phyloP scores from a whole-genome alignment of 495 filamentous ascomycete genomes.

The Amphirosellinia nigrospora region DNA sequence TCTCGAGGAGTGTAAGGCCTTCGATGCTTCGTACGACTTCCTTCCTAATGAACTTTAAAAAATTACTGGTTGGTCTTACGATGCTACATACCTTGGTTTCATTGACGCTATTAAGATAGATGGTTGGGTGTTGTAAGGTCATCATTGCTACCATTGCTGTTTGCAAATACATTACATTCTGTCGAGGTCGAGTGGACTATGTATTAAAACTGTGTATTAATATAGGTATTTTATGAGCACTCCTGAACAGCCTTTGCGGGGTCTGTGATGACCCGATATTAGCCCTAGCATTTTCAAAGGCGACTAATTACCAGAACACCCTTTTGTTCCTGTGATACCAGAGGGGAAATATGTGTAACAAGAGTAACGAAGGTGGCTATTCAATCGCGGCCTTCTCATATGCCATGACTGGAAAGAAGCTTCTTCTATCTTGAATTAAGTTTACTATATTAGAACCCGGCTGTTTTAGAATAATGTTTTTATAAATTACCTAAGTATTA shows the following conservation, averaged over 20 bases:
- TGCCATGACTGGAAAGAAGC: not conserved
- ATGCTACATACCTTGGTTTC: not conserved
- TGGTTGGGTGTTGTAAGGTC: not conserved
- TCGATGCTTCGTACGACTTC: not conserved
- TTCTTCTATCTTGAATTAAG: too few species aligned
- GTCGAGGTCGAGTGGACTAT: not conserved
- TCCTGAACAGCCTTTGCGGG: not conserved
- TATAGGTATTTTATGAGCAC: not conserved
- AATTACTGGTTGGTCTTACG: not conserved
- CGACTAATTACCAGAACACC: not conserved
- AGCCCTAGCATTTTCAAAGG: not conserved
- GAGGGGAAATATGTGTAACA: not conserved
- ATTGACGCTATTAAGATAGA: not conserved
- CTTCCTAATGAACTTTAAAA: not conserved
- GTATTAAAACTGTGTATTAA: conserved; percentile 3
- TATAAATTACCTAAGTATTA: not conserved
- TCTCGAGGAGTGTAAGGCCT: not conserved
- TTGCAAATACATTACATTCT: not conserved
- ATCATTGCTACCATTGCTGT: not conserved
- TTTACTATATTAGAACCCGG: not conserved
- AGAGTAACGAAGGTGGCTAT: not conserved
- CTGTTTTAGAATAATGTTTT: not conserved
- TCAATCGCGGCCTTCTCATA: not conserved
- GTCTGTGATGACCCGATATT: too few species aligned
- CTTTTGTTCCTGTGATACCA: not conserved